These are phyloP conservation scores for Fusarium floridanum DNA, from an alignment of 2,329 filamentous ascomycete genomes.

Conservation along the genomic window DNA sequence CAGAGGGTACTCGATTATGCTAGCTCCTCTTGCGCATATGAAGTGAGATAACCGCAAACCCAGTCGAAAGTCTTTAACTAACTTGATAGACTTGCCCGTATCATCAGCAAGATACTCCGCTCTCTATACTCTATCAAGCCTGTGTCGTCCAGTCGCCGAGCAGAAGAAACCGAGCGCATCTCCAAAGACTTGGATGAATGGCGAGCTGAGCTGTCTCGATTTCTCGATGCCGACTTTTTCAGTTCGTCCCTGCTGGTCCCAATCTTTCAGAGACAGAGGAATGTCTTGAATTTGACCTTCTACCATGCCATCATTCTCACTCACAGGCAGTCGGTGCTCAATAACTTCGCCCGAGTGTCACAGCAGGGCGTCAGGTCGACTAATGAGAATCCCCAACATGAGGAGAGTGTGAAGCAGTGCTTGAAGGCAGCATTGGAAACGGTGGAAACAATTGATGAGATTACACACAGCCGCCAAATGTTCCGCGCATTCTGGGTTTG, in stretches of 20 bases:
- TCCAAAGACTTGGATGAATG: slow-evolving; percentile 51
- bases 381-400: slow-evolving; percentile 18
- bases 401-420: slow-evolving; percentile 40
- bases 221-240: slow-evolving; percentile 55
- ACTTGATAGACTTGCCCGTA: slow-evolving; percentile 48
- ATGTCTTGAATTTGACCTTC: slow-evolving; percentile 57
- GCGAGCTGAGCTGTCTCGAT: slow-evolving; percentile 51
- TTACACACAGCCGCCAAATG: slow-evolving; percentile 41
- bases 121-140: slow-evolving; percentile 54
- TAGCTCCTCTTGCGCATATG: slow-evolving; percentile 53
- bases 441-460: slow-evolving; percentile 38
- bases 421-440: slow-evolving; percentile 40
- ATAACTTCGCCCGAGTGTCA: slow-evolving; percentile 48
- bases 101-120: slow-evolving; percentile 52
- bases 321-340: slow-evolving; percentile 54
- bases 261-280: slow-evolving; percentile 57
- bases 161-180: slow-evolving; percentile 46
- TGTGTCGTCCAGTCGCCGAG: slow-evolving; percentile 43
- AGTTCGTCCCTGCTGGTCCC: slow-evolving; percentile 52
- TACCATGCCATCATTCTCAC: slow-evolving; percentile 59
- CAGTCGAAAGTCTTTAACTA: neutral
- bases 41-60: slow-evolving; percentile 40
- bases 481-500: slow-evolving; percentile 42
- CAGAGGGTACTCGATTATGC: slow-evolving; percentile 46
- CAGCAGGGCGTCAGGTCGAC: slow-evolving; percentile 1